These are phyloP conservation scores for Argentina anserina DNA, from an alignment of 306 rosid species.

Conservation along the genomic window DNA sequence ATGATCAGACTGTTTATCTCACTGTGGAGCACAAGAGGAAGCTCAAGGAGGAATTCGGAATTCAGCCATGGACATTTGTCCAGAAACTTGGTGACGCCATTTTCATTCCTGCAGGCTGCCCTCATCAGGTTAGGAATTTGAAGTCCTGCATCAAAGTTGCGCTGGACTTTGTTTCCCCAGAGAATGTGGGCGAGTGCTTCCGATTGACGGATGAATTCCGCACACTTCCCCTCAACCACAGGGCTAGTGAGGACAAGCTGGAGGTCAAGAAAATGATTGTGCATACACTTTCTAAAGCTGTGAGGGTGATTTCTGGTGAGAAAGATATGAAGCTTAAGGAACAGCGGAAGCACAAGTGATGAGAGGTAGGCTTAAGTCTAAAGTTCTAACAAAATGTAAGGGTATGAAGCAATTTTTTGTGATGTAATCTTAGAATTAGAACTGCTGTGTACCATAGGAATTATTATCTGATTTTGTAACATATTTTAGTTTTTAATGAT, in stretches of 20 bases:
- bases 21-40: slow-evolving; percentile 61
- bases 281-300: slow-evolving; percentile 31
- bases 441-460: background rate
- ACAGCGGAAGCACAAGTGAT: background rate
- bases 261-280: slow-evolving; percentile 81
- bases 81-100: slow-evolving; percentile 52
- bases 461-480: background rate
- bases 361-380: background rate
- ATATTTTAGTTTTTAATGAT: background rate
- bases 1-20: slow-evolving; percentile 69
- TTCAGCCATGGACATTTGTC: slow-evolving; percentile 51
- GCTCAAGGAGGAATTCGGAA: slow-evolving; percentile 69
- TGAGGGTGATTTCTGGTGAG: slow-evolving; percentile 8
- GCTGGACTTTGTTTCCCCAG: slow-evolving; percentile 80
- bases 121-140: slow-evolving; percentile 50
- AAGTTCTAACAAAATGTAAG: background rate
- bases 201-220: slow-evolving; percentile 76
- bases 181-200: slow-evolving; percentile 68
- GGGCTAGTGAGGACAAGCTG: slow-evolving; percentile 66
- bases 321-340: background rate
- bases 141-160: slow-evolving; percentile 90
- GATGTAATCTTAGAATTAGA: background rate
- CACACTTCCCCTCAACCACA: slow-evolving; percentile 58
- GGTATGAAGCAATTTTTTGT: background rate
- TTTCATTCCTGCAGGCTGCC: slow-evolving; percentile 56